These are phyloP conservation scores for Hansenula anomala DNA, from an alignment of 1,139 yeast genomes.

Conservation along the genomic window DNA sequence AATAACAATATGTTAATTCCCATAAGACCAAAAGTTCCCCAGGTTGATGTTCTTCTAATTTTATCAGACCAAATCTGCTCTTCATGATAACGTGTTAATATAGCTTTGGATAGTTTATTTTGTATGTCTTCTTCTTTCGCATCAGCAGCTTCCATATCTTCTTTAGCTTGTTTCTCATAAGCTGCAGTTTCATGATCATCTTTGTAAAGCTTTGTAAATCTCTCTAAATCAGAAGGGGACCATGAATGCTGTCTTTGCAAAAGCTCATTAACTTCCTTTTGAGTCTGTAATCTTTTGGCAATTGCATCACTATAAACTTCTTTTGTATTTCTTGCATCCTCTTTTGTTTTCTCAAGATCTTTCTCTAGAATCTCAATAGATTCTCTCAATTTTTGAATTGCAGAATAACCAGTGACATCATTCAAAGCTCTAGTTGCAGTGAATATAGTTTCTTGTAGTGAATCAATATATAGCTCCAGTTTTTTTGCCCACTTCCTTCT, in stretches of 20 bases:
- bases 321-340: slow-evolving; percentile 46
- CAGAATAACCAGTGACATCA: slow-evolving; percentile 88
- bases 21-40: slow-evolving; percentile 95
- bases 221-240: slow-evolving; percentile 72
- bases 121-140: slow-evolving; percentile 64
- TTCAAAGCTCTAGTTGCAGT: slow-evolving; percentile 74
- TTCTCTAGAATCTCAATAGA: slow-evolving; percentile 49
- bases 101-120: slow-evolving; percentile 65
- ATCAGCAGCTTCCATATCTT: slow-evolving; percentile 53
- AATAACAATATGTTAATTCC: slow-evolving; percentile 79
- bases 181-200: slow-evolving; percentile 76
- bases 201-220: slow-evolving; percentile 76
- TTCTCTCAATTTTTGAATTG: slow-evolving; percentile 67
- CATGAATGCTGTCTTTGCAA: slow-evolving; percentile 82
- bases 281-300: slow-evolving; percentile 62
- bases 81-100: slow-evolving; percentile 86
- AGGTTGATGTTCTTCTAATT: slow-evolving; percentile 87
- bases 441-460: slow-evolving; percentile 59
- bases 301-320: slow-evolving; percentile 58
- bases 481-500: slow-evolving; percentile 49
- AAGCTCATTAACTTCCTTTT: slow-evolving; percentile 82
- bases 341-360: slow-evolving; percentile 46
- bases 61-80: slow-evolving; percentile 99
- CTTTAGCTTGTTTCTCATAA: slow-evolving; percentile 50
- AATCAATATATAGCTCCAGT: slow-evolving; percentile 51